A percentile compares a stretch with the other conserved stretches of the same genome.
These are phyloP conservation scores for Harringtonia lauricola DNA, from an alignment of 2,329 filamentous ascomycete genomes.

Conservation along the genomic window DNA sequence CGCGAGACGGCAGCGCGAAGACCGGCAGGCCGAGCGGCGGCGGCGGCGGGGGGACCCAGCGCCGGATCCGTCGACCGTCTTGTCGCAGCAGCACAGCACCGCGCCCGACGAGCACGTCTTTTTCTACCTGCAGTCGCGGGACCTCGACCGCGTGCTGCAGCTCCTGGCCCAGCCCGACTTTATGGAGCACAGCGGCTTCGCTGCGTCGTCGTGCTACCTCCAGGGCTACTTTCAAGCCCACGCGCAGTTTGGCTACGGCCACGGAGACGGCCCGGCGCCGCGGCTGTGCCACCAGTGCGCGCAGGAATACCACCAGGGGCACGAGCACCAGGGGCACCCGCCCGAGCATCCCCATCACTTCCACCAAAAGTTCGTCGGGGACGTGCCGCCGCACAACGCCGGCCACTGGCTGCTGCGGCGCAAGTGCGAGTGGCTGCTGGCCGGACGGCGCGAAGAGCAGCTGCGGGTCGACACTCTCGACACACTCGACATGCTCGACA, in stretches of 20 bases:
- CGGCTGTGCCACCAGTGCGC: neutral
- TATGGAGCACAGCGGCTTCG: neutral
- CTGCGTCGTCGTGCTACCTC: conserved; percentile 5
- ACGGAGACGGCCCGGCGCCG: neutral
- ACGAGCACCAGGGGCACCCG: neutral
- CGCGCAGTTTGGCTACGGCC: neutral
- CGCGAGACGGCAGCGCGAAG: neutral
- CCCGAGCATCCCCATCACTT: conserved; percentile 3
- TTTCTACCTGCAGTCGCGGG: conserved; percentile 4
- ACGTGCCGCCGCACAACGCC: neutral
- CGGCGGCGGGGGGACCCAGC: neutral
- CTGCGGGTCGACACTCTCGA: neutral
- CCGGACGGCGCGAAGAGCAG: conserved; percentile 5
- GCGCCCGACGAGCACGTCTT: conserved; percentile 7
- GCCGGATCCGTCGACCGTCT: too few relatives aligned
- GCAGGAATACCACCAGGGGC: neutral
- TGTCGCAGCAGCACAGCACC: too few relatives aligned
- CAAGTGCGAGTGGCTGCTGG: conserved; percentile 10
- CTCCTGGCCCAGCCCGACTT: conserved; percentile 1
- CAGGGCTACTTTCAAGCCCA: conserved; percentile 5
- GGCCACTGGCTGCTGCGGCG: conserved; percentile 7
- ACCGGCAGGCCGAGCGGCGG: neutral
- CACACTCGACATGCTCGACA: conserved; percentile 6
- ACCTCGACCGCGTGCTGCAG: conserved; percentile 5
- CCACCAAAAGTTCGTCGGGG: conserved; percentile 4